Base-by-base conservation (phyloP, 441 rosid genomes). In the Pelargonium myrrhifolium region DNA sequence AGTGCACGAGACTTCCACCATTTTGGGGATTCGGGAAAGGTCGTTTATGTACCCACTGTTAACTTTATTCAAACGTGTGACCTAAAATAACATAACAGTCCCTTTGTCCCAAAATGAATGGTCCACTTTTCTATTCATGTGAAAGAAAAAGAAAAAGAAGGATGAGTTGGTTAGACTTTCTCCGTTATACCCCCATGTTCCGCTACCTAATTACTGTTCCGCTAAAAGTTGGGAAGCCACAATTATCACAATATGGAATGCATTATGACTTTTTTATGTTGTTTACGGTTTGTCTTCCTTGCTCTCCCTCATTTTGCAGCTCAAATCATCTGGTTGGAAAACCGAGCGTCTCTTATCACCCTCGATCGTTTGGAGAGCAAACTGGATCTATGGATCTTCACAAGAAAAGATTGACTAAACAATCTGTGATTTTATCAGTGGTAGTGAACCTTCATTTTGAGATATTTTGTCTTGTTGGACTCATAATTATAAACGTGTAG, bases 301-400 rank as follows among this genome's bases (percentile, higher is more conserved):
- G 26, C 39, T 20, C 47, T 47, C 35, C 12, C 11, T 55, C 9
- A 2, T 58, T 64, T 68, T 82, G 88, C 86, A 90, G 97, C 76
- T 89, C 62, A 89, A 74, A 63, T 81, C 80, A 58, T 76, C 82
- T 3, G 96, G 98, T 70, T 93, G 98, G 98, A 87, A 86, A 77
- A 82, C 91, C 4, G 91, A 87, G 67, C 93, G 94, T 49, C 93
- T 93, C 68, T 89, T 93, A 53, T 77, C 89, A 20, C 91, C 83
- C 31, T 85, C 96, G 17, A 75, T 90, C 64, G 74, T 77, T 43
- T 93, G 98, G 97, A 86, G 80, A 74, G 98, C 94, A 63, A 75
- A 83, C 62, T 93, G 98, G 98, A 70, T 66, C 45, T 22, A 47
- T 35, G 77, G 15, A 42, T 49, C 80, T 15, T 68, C 74, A 1